Base-by-base conservation (phyloP, 2,329 filamentous ascomycete species). In the Penicillium sp. region DNA sequence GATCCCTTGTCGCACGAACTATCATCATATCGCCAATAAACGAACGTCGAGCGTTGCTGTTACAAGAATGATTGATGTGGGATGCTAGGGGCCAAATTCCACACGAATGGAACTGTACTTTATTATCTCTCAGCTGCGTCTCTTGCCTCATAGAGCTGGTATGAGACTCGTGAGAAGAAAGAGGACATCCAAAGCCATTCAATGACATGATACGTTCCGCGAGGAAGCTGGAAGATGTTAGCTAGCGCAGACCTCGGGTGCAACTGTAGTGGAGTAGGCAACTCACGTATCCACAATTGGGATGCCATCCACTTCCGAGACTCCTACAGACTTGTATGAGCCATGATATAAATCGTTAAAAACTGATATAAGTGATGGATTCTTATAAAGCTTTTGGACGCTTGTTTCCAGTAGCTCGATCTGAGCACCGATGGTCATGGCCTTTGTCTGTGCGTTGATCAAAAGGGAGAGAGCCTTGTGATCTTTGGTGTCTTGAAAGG, bases 1-100 rank as follows among this genome's bases (percentile, higher is more conserved):
- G 64, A 40, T 80, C 74, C 9, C 60, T 60, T 0, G 74, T 66
- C 0, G 81, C 81, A 7, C 79, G 78, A 19, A 84, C 47, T 7
- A 84, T 72, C 57, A 76, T 71, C 70, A 84, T 74, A 59, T 85
- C 81, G 2, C 81, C 81, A 35, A 84, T 80, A 61, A 82, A 83
- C 1, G 74, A 66, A 14, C 78, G 78, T 0, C 53, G 56, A 16
- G 74, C 75, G 58, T 83, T 84, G 9, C 64, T 63, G 4, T 74
- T 16, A 62, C 82, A 85, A 10, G 73, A 74, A 57, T 84, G 81
- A 53, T 85, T 84, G 58, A 82, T 76, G 51, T 73, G 70, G 0
- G 81, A 80, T 3, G 79, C 77, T 1, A 70, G 54, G 2, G 69
- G 53, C 80, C 81, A 85, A 11, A 83, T 51, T 0, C 81, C 81